Base-by-base conservation (phyloP, 2,329 filamentous ascomycete genomes). In the Arachnomyces sp. region DNA sequence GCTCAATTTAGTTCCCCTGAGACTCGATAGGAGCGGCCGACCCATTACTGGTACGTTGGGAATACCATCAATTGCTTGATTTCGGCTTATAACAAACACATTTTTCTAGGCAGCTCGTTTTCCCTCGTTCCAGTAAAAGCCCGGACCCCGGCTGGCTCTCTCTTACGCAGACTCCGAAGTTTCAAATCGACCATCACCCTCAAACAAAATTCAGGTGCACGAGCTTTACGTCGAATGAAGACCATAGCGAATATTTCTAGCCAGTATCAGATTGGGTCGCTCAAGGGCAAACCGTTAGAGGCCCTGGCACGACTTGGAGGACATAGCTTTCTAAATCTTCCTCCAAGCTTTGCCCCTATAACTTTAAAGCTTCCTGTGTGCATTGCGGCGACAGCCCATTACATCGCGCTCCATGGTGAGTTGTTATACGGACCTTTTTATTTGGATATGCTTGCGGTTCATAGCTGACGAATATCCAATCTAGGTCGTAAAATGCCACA, bases 301-400 rank as follows among this genome's bases (percentile, higher is more conserved):
- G 58, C 54, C n/a, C 51, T 70, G 14, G 55, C 63, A 34, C 62
- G 63, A 9, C 54, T 70, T 16, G 66, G 67, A 35, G 67, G 67
- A 5, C 52, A 65, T 40, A 60, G 61, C 42, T 55, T 59, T 40
- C 46, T 70, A 14, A 53, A 49, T 5, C 50, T 66, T 4, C 63
- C 63, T 1, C 42, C 38, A 1, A 57, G 63, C 11, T 60, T 65
- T 48, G 57, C 57, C 3, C 63, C 65, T n/a, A 52, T 52, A 9
- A 51, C 56, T 3, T 49, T 68, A 37, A 55, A 55, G 33, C 51
- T 70, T 12, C 67, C 67, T 2, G 58, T 58, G n/a, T 66, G 63
- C 36, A 60, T 70, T 42, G 66, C 65, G 28, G 62, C 64, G 18
- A 60, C 58, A n/a, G 52, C 59, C 9, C 48, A 50, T 14, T 66